Conservation (phyloP, 2,329 filamentous ascomycete genomes). For the Albophoma yamanashiensis region DNA sequence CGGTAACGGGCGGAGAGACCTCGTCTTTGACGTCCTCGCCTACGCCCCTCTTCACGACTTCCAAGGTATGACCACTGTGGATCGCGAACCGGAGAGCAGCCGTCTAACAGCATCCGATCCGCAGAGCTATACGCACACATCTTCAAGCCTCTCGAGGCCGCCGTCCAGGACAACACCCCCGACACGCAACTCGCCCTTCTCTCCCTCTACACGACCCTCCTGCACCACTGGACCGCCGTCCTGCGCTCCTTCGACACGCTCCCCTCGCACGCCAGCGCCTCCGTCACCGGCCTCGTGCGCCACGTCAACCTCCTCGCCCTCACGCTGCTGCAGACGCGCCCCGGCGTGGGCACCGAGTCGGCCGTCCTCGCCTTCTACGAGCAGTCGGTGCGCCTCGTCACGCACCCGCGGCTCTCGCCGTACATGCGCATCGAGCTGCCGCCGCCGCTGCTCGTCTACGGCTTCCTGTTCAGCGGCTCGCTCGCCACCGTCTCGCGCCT, state of each 20-base stretch:
- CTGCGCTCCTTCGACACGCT: constrained; percentile 29
- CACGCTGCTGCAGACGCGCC: constrained; percentile 45
- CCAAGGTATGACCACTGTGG: constrained; percentile 30
- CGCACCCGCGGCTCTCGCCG: constrained; percentile 35
- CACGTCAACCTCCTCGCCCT: constrained; percentile 47
- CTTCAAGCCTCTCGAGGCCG: constrained; percentile 40
- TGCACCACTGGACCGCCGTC: constrained; percentile 46
- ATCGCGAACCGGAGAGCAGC: not conserved
- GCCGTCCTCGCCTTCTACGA: constrained; percentile 62
- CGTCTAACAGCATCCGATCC: not conserved
- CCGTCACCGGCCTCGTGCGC: constrained; percentile 30
- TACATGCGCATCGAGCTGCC: constrained; percentile 59
- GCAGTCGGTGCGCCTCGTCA: constrained; percentile 44
- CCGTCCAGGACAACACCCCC: constrained; percentile 35
- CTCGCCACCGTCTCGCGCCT: constrained; percentile 56
- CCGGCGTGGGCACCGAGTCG: constrained; percentile 33
- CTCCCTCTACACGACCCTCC: constrained; percentile 54
- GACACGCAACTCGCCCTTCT: constrained; percentile 50
- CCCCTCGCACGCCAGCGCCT: constrained; percentile 22
- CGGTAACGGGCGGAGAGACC: constrained; percentile 40
- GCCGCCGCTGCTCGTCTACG: constrained; percentile 56
- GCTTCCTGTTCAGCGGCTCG: constrained; percentile 55
- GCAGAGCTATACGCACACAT: constrained; percentile 39
- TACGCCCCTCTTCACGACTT: constrained; percentile 46
- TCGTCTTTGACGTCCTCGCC: constrained; percentile 47